phyloP scores from a whole-genome alignment of 192 early-diverging fungal genomes.

The Rhizophagus clarus region DNA sequence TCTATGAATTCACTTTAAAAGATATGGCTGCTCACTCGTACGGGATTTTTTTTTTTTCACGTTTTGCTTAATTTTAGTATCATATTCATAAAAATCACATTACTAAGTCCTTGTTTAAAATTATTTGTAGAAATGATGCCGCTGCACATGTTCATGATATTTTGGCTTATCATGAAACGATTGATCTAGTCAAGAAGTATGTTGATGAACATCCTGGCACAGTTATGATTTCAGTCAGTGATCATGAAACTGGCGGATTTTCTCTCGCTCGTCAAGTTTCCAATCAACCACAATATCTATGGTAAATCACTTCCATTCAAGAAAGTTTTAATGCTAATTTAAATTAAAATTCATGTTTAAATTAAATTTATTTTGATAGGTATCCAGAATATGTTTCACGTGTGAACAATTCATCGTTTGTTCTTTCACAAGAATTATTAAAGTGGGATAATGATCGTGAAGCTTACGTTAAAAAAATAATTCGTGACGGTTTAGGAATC shows the following conservation, averaged over 20 bases:
- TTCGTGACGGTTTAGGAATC: slow-evolving; percentile 22
- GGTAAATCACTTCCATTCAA: slow-evolving; percentile 21
- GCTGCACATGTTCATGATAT: slow-evolving; percentile 92
- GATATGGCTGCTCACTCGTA: too few relatives aligned
- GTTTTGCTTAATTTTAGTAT: too few relatives aligned
- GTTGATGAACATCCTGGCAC: slow-evolving; percentile 77
- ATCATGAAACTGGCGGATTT: slow-evolving; percentile 98
- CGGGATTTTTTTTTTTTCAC: too few relatives aligned
- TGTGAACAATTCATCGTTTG: slow-evolving; percentile 70
- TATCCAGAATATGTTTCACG: slow-evolving; percentile 70
- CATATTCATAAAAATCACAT: too few relatives aligned
- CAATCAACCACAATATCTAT: slow-evolving; percentile 83
- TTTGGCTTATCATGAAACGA: slow-evolving; percentile 80
- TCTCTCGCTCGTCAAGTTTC: slow-evolving; percentile 73
- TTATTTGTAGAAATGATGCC: slow-evolving; percentile 76
- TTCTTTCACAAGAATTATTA: slow-evolving; percentile 51
- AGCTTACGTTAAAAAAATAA: slow-evolving; percentile 5
- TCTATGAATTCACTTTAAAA: too few relatives aligned
- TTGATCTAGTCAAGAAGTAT: slow-evolving; percentile 73
- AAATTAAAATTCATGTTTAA: neutral
- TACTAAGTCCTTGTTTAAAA: too few relatives aligned
- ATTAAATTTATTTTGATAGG: slow-evolving; percentile 31
- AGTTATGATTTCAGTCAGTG: slow-evolving; percentile 86
- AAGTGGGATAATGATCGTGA: slow-evolving; percentile 29
- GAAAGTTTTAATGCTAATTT: too few relatives aligned